Percentiles rank a stretch among this genome's conserved stretches.
phyloP scores from a whole-genome alignment of 768 basidiomycete genomes.

The Fomitopsis serialis region DNA sequence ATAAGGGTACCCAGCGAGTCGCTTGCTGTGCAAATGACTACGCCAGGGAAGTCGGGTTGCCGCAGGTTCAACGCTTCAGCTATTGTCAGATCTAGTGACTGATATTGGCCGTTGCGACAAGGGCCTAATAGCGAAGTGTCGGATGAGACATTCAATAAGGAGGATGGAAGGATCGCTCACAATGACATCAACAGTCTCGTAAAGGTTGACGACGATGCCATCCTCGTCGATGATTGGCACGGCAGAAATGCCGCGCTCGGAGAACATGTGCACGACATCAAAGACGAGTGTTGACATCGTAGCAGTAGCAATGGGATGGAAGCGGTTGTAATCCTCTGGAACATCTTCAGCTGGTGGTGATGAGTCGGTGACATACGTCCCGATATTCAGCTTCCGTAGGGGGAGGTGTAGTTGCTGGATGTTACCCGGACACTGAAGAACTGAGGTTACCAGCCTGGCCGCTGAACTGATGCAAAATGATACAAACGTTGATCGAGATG shows the following conservation, averaged over 20 bases:
- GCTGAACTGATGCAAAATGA: neutral
- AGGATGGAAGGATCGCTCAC: slow-evolving; percentile 43
- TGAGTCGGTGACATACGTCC: slow-evolving; percentile 67
- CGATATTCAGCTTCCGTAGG: slow-evolving; percentile 84
- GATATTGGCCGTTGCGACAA: slow-evolving; percentile 94
- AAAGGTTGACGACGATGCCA: slow-evolving; percentile 91
- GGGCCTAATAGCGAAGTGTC: slow-evolving; percentile 49
- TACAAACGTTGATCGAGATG: slow-evolving; percentile 88
- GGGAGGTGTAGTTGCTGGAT: slow-evolving; percentile 75
- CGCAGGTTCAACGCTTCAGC: slow-evolving; percentile 89
- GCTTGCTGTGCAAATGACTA: slow-evolving; percentile 89
- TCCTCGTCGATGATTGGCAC: slow-evolving; percentile 94
- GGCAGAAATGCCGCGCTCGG: slow-evolving; percentile 89
- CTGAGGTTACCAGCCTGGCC: neutral
- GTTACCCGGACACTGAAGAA: slow-evolving; percentile 75
- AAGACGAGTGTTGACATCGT: slow-evolving; percentile 89
- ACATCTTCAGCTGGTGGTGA: slow-evolving; percentile 44
- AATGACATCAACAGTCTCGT: slow-evolving; percentile 98
- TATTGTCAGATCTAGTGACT: slow-evolving; percentile 92
- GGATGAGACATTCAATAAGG: neutral
- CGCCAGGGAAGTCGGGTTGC: slow-evolving; percentile 92
- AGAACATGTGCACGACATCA: slow-evolving; percentile 98
- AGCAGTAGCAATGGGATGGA: slow-evolving; percentile 88
- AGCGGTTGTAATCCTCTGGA: slow-evolving; percentile 61
- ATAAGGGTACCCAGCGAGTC: slow-evolving; percentile 91